Evolutionary conservation across 1,139 yeast genomes (phyloP).

Genomic region (Yamadazyma jaroonii): DNA sequence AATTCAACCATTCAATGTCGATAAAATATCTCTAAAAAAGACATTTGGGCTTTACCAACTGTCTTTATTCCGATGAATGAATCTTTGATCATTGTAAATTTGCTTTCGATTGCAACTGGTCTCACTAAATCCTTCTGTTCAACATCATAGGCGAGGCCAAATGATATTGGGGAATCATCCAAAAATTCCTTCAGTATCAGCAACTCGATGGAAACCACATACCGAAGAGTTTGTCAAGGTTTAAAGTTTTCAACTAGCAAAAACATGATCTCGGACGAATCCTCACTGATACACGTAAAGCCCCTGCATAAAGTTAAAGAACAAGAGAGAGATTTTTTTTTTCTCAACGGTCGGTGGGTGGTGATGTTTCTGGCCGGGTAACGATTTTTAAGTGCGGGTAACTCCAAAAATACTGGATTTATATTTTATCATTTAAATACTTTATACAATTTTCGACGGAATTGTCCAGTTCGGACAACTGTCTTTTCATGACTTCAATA

Average conservation of each 20-base stretch:
- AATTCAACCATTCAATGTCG: no score
- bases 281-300: slow-evolving; percentile 99
- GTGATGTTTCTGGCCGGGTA: slow-evolving; percentile 14
- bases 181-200: slow-evolving; percentile 69
- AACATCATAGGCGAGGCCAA: slow-evolving; percentile 7
- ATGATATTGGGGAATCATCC: slow-evolving; percentile 35
- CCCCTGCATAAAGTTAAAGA: slow-evolving; percentile 99
- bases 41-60: no score
- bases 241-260: slow-evolving; percentile 99
- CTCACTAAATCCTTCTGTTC: no score
- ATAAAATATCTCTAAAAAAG: no score
- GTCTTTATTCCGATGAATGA: no score
- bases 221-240: slow-evolving; percentile 90
- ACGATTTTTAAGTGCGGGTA: slow-evolving; percentile 5
- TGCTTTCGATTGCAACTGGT: no score
- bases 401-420: neutral
- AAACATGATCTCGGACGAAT: slow-evolving; percentile 99
- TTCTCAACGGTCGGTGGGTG: slow-evolving; percentile 5
- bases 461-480: neutral
- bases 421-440: slow-evolving; percentile 8
- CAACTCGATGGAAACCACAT: slow-evolving; percentile 47
- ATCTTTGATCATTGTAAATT: no score
- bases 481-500: neutral
- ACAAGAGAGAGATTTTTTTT: slow-evolving; percentile 8
- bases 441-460: slow-evolving; percentile 7